A percentile compares a stretch with the other conserved stretches of the same genome.
These are phyloP conservation scores for Salix brachista DNA, from an alignment of 345 rosid species.

Conservation along the genomic window DNA sequence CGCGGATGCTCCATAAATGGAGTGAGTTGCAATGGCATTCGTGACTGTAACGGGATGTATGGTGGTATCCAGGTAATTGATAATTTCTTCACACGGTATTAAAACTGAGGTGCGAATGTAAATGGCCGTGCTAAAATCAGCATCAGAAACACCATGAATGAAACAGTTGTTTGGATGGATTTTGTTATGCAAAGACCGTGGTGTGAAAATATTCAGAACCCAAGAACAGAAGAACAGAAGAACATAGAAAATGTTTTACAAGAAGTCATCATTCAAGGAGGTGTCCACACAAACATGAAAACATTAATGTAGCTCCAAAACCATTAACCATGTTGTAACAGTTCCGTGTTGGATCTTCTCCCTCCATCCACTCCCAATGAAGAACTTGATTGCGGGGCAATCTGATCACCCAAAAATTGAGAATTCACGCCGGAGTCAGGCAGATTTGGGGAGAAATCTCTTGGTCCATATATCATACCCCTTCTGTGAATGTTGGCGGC, in stretches of 20 bases:
- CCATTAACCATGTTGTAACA: slow-evolving; percentile 28
- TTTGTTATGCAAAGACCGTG: no score
- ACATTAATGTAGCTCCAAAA: slow-evolving; percentile 33
- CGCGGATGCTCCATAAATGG: no score
- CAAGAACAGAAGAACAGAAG: background rate
- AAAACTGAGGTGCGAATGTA: no score
- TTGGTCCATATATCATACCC: slow-evolving; percentile 22
- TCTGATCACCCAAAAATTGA: slow-evolving; percentile 18
- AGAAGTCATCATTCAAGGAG: slow-evolving; percentile 21
- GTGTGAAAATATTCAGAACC: background rate
- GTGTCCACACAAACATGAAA: slow-evolving; percentile 45
- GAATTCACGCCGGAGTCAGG: slow-evolving; percentile 18
- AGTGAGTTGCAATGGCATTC: no score
- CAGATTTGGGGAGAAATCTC: slow-evolving; percentile 25
- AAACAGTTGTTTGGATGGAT: no score
- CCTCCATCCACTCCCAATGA: slow-evolving; percentile 13
- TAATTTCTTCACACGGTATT: no score
- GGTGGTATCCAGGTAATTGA: no score
- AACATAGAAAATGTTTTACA: background rate
- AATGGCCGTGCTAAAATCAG: no score
- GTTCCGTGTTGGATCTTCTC: slow-evolving; percentile 25
- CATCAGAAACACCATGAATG: no score
- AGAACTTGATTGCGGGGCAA: slow-evolving; percentile 21
- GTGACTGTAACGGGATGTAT: no score
- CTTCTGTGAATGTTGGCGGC: slow-evolving; percentile 23